A percentile compares a stretch with the other conserved stretches of the same genome.
Evolutionary conservation across 768 basidiomycete genomes (phyloP).

Genomic region (Chalciporus piperatus): DNA sequence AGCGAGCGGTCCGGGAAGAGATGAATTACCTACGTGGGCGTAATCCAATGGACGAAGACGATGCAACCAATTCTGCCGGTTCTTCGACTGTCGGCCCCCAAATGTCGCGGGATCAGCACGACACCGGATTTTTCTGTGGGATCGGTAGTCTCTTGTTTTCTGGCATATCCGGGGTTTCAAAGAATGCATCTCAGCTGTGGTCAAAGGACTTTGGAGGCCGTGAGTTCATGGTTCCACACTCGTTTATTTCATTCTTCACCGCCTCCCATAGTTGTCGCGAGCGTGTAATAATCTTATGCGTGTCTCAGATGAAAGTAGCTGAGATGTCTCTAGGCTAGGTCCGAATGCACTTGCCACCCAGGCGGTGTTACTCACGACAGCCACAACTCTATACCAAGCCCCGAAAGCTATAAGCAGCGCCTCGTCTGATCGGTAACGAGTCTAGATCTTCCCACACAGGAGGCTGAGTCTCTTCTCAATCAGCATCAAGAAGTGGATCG

Average conservation of each 20-base stretch:
- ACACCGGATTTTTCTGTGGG: slow-evolving; percentile 11
- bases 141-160: slow-evolving; percentile 14
- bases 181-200: slow-evolving; percentile 28
- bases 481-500: slow-evolving; percentile 24
- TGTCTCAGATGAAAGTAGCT: slow-evolving; percentile 1
- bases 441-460: neutral
- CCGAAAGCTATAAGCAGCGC: slow-evolving; percentile 18
- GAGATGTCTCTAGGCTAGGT: slow-evolving; percentile 15
- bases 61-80: neutral
- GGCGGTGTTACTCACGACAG: slow-evolving; percentile 23
- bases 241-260: slow-evolving; percentile 3
- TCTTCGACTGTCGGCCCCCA: neutral
- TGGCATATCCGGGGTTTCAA: slow-evolving; percentile 18
- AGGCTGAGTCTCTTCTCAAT: neutral
- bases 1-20: slow-evolving; percentile 20
- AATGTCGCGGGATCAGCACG: neutral
- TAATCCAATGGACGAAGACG: slow-evolving; percentile 12
- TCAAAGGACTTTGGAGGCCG: slow-evolving; percentile 29
- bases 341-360: slow-evolving; percentile 25
- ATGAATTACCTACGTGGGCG: slow-evolving; percentile 9
- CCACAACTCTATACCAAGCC: slow-evolving; percentile 22
- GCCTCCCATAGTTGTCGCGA: slow-evolving; percentile 14
- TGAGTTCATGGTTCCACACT: neutral
- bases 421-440: slow-evolving; percentile 27
- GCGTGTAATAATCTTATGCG: slow-evolving; percentile 17